Conservation (phyloP, 1,284 basidiomycete species). For the Apiotrichum porosum region DNA sequence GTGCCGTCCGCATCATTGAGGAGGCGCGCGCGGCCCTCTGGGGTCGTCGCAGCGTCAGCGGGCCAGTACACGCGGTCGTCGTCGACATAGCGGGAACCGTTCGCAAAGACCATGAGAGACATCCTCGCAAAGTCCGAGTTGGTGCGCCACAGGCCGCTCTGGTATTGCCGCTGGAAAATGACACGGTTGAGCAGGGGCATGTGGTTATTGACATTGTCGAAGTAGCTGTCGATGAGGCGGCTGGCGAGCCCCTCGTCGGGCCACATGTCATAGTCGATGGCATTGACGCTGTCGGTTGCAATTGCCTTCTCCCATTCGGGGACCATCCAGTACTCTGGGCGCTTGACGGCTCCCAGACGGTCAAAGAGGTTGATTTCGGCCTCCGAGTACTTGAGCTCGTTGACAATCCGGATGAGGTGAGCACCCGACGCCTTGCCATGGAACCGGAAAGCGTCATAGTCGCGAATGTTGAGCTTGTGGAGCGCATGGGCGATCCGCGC, state of each 20-base stretch:
- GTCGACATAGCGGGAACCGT: conserved; percentile 63
- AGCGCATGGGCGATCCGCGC: conserved; percentile 28
- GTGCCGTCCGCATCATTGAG: conserved; percentile 39
- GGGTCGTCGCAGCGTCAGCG: conserved; percentile 34
- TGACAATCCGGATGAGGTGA: conserved; percentile 61
- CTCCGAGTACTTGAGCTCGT: conserved; percentile 57
- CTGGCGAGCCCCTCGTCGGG: conserved; percentile 56
- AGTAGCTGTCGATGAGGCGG: conserved; percentile 65
- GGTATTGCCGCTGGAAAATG: conserved; percentile 62
- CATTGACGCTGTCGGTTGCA: conserved; percentile 33
- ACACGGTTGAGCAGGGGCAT: conserved; percentile 72
- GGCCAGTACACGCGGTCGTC: conserved; percentile 58
- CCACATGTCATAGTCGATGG: conserved; percentile 42
- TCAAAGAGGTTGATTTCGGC: conserved; percentile 25
- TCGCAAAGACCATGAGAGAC: conserved; percentile 68
- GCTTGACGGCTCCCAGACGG: conserved; percentile 28
- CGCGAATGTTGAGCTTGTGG: conserved; percentile 33
- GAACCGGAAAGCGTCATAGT: conserved; percentile 53
- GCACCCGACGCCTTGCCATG: conserved; percentile 68
- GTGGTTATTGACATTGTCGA: conserved; percentile 58
- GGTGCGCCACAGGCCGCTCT: conserved; percentile 57
- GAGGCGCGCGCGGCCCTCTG: conserved; percentile 39
- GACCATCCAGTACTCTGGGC: conserved; percentile 44
- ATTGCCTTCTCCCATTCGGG: conserved; percentile 48
- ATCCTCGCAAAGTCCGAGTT: conserved; percentile 64